Base-by-base conservation (phyloP, 805 yeast species). In the Yarrowia porcina region DNA sequence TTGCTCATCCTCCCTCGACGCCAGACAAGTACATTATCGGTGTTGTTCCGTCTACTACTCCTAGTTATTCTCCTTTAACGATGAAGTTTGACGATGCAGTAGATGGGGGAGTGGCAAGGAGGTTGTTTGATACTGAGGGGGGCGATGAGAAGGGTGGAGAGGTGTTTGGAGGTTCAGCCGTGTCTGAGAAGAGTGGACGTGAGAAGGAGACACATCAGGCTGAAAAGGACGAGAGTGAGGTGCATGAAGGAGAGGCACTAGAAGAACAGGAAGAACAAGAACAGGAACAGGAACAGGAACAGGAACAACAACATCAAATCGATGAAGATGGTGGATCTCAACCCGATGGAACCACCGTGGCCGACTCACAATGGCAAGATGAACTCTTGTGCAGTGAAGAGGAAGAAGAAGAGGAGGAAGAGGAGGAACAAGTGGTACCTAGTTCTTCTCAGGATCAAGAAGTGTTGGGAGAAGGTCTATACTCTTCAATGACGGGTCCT, bases 281-380 rank as follows among this genome's bases (percentile, higher is more conserved):
- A 18, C 4, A 36, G 13, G 39, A 36, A 17, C 21, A 8, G 1
- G 8, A 36, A 36, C 21, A 17, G 11, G 39, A 36, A 10, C 17
- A 39, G 18, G 15, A 13, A 2, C 32, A n/a, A 15, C 10, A n/a
- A n/a, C n/a, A n/a, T n/a, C n/a, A n/a, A n/a, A n/a, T n/a, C n/a
- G n/a, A n/a, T n/a, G n/a, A n/a, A n/a, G n/a, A n/a, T n/a, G 15
- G 12, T 0, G 45, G n/a, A 39, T 21, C 20, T 0, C 25, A n/a
- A n/a, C n/a, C n/a, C n/a, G n/a, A n/a, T n/a, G n/a, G n/a, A n/a
- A n/a, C n/a, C 49, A 25, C 17, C 1, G 49, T 56, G 20, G 61
- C 47, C 10, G 61, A 39, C 13, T 56, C 61, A 2, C 61, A 56
- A 18, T 56, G 49, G 47, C 42, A 39, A 7, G 61, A 32, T 23